Base-by-base conservation (phyloP, 768 basidiomycete species). In the Hebeloma cylindrosporum region DNA sequence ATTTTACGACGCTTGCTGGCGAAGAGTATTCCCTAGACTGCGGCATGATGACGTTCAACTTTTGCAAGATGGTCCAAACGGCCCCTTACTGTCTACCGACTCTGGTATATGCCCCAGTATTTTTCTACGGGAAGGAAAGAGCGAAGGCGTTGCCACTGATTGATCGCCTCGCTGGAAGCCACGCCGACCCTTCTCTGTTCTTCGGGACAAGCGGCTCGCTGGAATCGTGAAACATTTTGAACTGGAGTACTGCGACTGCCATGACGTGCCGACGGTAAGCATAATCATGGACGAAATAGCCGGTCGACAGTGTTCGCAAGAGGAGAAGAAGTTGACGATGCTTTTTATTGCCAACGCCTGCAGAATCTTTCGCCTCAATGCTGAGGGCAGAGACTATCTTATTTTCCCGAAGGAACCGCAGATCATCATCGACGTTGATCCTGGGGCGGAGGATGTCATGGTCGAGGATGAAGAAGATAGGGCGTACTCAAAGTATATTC, bases 1-100 rank as follows among this genome's bases (percentile, higher is more conserved):
- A 73, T 50, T 75, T 77, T 63, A 71, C 54, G 6, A 74, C 70
- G 1, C 46, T 71, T 1, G 50, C 62, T 3, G 74, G 72, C 2
- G 65, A 75, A 38, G 65, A 71, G 18, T 46, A 75, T 20, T 57
- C 58, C 13, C 54, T 78, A 26, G 73, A 77, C 40, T 62, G 62
- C 29, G 61, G 56, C 28, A 69, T 75, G 68, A 71, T 64, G 52
- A 64, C 66, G 4, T 73, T 72, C 63, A 73, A 73, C 48, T 62
- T 71, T 10, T 47, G 53, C 22, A 23, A 47, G 8, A 40, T 56
- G 33, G 51, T 61, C 27, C 7, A 40, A 11, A 17, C 14, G 27
- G 21, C 42, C 45, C 13, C 47, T 56, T 42, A 23, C 32, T 44
- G 34, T 39, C 28, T 10, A 47, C 29, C 48, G 33, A n/a, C 14